Conservation (phyloP, 1,284 basidiomycete species). For the Microbotryomycetes sp. region DNA sequence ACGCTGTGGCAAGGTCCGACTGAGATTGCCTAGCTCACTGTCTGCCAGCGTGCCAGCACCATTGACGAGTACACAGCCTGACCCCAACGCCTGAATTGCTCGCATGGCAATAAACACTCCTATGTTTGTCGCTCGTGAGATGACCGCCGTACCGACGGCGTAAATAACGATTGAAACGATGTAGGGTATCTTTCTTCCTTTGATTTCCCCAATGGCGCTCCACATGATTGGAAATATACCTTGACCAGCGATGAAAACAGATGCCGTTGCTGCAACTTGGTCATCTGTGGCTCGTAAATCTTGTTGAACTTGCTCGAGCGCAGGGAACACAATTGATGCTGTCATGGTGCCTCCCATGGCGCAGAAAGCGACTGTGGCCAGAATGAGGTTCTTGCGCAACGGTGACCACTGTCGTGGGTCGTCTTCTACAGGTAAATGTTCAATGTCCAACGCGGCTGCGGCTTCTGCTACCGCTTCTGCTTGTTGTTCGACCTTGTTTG, state of each 20-base stretch:
- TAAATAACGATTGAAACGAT: constrained; percentile 55
- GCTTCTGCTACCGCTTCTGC: neutral
- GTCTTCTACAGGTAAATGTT: constrained; percentile 60
- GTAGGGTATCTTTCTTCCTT: constrained; percentile 60
- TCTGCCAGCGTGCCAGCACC: constrained; percentile 70
- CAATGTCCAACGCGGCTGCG: constrained; percentile 51
- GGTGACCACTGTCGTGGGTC: constrained; percentile 70
- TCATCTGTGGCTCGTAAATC: constrained; percentile 56
- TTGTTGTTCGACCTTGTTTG: neutral
- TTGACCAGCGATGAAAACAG: constrained; percentile 72
- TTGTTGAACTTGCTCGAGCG: constrained; percentile 31
- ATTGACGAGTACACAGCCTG: constrained; percentile 59
- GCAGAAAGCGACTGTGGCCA: constrained; percentile 37
- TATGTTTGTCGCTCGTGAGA: constrained; percentile 47
- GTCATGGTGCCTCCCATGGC: constrained; percentile 51
- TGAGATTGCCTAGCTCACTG: too few relatives aligned
- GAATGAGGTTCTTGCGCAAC: constrained; percentile 55
- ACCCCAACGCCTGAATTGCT: constrained; percentile 51
- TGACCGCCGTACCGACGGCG: constrained; percentile 25
- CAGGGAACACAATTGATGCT: constrained; percentile 54
- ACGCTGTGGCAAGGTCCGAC: too few relatives aligned
- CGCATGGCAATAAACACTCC: constrained; percentile 65
- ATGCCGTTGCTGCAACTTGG: constrained; percentile 65
- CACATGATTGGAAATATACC: constrained; percentile 63
- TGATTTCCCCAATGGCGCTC: constrained; percentile 67